Evolutionary conservation across 768 basidiomycete species (phyloP), one percentile per base, ranked within the genome.

Genomic region (Hericium rajendrae): DNA sequence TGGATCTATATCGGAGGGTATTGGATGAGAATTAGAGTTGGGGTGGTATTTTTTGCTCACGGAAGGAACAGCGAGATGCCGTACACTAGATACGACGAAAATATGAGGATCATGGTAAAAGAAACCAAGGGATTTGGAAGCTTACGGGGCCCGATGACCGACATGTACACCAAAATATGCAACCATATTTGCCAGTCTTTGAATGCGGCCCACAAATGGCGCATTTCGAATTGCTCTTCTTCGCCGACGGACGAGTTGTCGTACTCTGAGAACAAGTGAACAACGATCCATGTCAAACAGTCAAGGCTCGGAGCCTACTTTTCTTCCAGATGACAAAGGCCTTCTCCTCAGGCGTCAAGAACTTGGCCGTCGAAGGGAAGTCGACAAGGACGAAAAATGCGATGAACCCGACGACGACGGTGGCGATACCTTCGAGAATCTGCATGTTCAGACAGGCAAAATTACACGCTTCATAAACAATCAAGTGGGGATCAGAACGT

Each of bases 51-150:
- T 26, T 5, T 8, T 20, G 76, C 85, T 64, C 65, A 86, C 81
- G 84, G 84, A 32, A 86, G 69, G 73, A 88, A 88, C 24, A 86
- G 70, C 0, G 85, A 84, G 50, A 85, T 85, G 2, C 85, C 85
- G 62, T 83, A 85, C 2, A 85, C 85, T 86, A 41, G 0, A 24
- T 12, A 20, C 4, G 39, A 40, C 10, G 4, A 26, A 38, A 39
- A 12, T 11, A 12, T 15, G 43, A 8, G 15, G 37, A 38, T 13
- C 9, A 8, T 13, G 4, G 20, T 6, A n/a, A 11, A 6, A 20
- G n/a, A 28, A 43, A 4, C 20, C 12, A 26, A 13, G 8, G 43
- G n/a, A 51, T 48, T 3, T 37, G 5, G 9, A n/a, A 5, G 76
- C 85, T 69, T 66, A 87, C 85, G 63, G 24, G 85, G 85, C 2